Base-by-base conservation (phyloP, 805 yeast species). In the Suhomyces vadensis region DNA sequence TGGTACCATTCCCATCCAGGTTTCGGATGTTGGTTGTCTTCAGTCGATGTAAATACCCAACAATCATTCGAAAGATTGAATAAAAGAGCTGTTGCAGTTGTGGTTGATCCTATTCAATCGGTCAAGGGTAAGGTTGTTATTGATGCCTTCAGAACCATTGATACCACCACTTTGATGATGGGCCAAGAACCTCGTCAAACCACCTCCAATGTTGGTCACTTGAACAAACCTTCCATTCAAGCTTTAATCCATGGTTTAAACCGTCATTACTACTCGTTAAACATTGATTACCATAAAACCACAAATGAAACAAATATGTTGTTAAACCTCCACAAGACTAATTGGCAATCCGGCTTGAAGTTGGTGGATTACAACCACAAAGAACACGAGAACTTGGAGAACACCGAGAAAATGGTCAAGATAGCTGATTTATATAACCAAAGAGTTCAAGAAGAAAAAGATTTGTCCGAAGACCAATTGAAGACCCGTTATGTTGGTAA, bases 1-100 rank as follows among this genome's bases (percentile, higher is more conserved):
- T 94, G 99, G 99, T 94, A 94, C 65, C 98, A 75, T 64, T 89
- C 92, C 4, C 99, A 92, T 63, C 99, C 99, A 0, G 96, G 97
- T 0, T 92, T 90, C 63, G 97, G 97, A 13, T 94, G 99, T 74
- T 94, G 99, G 99, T 77, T 94, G 55, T 91, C 98, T 9, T 83
- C 91, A 22, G 98, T 94, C 22, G 99, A 94, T 78, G 95, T 94
- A 48, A 89, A 90, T 66, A 94, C 99, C 3, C 99, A 94, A 63
- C 97, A 92, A 64, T 88, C 97, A 26, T 94, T 94, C 61, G 99
- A 94, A 64, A 97, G 90, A 67, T 81, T 94, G 66, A 92, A 92
- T 65, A 85, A 84, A 51, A 78, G 99, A 55, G 96, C 99, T 0
- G 99, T 94, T 29, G 99, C 99, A 1, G 99, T 94, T 24, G 99